Percentiles rank a stretch among this genome's conserved stretches.
phyloP scores from a whole-genome alignment of 257 asterid genomes.

The Solanum medicagineum region DNA sequence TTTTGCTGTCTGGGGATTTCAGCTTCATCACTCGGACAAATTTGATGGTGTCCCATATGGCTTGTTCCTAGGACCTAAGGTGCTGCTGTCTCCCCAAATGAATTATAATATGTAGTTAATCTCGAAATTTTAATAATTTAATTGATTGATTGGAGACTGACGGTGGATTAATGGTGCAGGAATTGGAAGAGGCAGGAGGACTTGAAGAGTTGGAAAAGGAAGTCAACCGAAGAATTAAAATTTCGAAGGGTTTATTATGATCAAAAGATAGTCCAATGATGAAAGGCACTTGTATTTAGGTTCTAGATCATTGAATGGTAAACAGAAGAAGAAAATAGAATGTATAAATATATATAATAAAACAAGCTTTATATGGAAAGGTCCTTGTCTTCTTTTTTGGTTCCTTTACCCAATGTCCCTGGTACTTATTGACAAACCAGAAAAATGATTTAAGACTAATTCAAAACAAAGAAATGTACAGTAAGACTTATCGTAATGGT shows the following conservation, averaged over 20 bases:
- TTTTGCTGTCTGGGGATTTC: constrained; percentile 32
- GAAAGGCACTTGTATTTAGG: neutral
- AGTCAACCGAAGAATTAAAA: constrained; percentile 40
- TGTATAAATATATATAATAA: neutral
- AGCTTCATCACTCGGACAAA: constrained; percentile 91
- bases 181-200: constrained; percentile 83
- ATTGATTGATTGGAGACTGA: neutral
- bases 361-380: neutral
- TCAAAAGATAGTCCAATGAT: neutral
- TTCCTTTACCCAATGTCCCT: neutral
- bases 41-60: constrained; percentile 94
- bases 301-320: neutral
- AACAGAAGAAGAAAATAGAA: neutral
- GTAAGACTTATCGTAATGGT: neutral
- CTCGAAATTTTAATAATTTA: accelerated
- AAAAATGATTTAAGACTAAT: neutral
- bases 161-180: constrained; percentile 26
- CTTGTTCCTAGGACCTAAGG: constrained; percentile 86
- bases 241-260: constrained; percentile 32
- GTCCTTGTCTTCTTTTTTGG: neutral
- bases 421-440: neutral
- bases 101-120: neutral
- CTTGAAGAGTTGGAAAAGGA: constrained; percentile 64
- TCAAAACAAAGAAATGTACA: neutral
- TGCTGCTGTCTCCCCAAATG: neutral